Conservation (phyloP, 345 rosid genomes). For the Populus ilicifolia region DNA sequence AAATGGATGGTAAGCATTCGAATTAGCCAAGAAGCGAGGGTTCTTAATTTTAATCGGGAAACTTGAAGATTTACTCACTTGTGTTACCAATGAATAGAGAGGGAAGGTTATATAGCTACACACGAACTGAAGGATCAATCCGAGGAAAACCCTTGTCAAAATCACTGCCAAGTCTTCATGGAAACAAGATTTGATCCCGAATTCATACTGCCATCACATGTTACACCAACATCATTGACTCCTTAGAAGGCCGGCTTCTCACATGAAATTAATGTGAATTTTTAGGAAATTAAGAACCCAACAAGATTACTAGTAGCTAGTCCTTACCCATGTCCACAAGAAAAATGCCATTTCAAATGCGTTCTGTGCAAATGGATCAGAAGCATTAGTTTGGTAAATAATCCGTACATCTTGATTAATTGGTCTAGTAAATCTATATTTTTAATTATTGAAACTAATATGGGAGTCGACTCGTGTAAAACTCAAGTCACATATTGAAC, state of each 20-base stretch:
- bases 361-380: constrained; percentile 27
- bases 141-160: constrained; percentile 31
- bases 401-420: too few species aligned
- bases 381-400: background rate
- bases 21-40: too few species aligned
- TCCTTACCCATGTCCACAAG: constrained; percentile 45
- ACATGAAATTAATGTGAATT: too few species aligned
- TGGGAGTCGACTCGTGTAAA: too few species aligned
- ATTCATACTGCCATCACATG: constrained; percentile 29
- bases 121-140: constrained; percentile 38
- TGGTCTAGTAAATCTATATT: too few species aligned
- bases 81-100: constrained; percentile 53
- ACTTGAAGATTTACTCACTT: constrained; percentile 30
- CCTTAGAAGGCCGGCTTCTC: too few species aligned
- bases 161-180: constrained; percentile 30
- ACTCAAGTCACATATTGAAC: too few species aligned
- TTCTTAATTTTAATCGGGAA: too few species aligned
- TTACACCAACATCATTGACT: background rate
- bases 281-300: background rate
- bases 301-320: background rate
- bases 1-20: background rate
- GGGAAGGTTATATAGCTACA: constrained; percentile 63
- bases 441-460: too few species aligned
- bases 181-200: constrained; percentile 38
- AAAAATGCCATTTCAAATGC: constrained; percentile 53